phyloP scores from a whole-genome alignment of 805 yeast genomes.

The Suhomyces emberorum region DNA sequence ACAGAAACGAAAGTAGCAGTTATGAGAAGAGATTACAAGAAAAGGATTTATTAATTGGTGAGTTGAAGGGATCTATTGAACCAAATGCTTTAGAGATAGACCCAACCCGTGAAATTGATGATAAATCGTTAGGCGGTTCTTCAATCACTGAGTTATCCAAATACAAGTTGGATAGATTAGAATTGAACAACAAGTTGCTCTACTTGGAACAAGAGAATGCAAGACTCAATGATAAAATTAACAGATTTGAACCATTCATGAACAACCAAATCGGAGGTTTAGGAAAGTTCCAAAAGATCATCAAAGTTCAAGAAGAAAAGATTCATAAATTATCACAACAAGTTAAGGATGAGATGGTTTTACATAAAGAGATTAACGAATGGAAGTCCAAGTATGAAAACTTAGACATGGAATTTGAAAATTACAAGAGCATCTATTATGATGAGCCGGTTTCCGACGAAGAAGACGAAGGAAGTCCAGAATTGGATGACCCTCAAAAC shows the following conservation, averaged over 20 bases:
- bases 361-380: constrained; percentile 45
- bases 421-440: constrained; percentile 33
- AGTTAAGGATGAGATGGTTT: constrained; percentile 41
- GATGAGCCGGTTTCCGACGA: constrained; percentile 29
- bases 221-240: constrained; percentile 36
- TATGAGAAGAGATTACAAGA: constrained; percentile 24
- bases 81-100: constrained; percentile 23
- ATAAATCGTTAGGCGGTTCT: not conserved
- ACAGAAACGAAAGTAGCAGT: constrained; percentile 9
- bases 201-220: constrained; percentile 47
- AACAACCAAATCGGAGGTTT: constrained; percentile 51
- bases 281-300: constrained; percentile 49
- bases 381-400: constrained; percentile 46
- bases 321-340: constrained; percentile 40
- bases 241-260: constrained; percentile 51
- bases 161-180: constrained; percentile 42
- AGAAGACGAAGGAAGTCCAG: constrained; percentile 18
- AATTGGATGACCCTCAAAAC: constrained; percentile 10
- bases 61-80: constrained; percentile 26
- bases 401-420: constrained; percentile 42
- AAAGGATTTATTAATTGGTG: constrained; percentile 29
- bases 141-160: constrained; percentile 29
- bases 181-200: constrained; percentile 42
- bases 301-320: constrained; percentile 50
- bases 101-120: constrained; percentile 4